Base-by-base conservation (phyloP, 345 rosid species). In the Sapria himalayana region DNA sequence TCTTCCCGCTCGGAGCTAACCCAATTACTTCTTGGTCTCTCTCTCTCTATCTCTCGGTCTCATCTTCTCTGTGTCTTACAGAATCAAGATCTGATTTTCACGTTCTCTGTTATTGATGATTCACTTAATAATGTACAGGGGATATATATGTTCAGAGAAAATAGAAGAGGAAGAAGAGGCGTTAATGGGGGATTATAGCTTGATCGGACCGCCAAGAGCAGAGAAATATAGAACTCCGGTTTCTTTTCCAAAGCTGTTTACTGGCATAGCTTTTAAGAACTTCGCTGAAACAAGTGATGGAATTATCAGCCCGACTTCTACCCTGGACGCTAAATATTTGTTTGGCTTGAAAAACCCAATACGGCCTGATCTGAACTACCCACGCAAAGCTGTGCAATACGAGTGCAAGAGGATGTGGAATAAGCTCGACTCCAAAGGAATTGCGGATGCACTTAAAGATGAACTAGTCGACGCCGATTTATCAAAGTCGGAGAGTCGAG, bases 281-380 rank as follows among this genome's bases (percentile, higher is more conserved):
- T 57, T 69, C 52, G 51, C 93, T 17, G 81, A 73, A 15, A 36
- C 58, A 15, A 39, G 63, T 23, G 79, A 74, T 37, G 49, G 62
- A 4, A 54, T 65, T 19, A 69, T 76, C 35, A 85, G 96, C 40
- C 96, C 96, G 19, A 85, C 85, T 43, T 85, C 96, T 4, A 80
- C 70, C 33, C 96, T 85, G 33, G 96, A 85, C 56, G 48, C 64
- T 40, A 79, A 76, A 54, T 71, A 86, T 18, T 74, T 76, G 41
- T 73, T 76, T 15, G 62, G 60, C 47, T 49, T 75, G 36, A 82
- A 57, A 50, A 79, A 64, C 53, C 81, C 95, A 1, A 75, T 71
- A 41, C 62, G 70, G 61, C 46, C 69, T 45, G 85, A 67, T 9
- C 45, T 45, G 32, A 55, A 33, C 39, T 37, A 61, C 33, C 11